Evolutionary conservation across 208 protist genomes (phyloP).

Genomic region (Crithidia thermophila): DNA sequence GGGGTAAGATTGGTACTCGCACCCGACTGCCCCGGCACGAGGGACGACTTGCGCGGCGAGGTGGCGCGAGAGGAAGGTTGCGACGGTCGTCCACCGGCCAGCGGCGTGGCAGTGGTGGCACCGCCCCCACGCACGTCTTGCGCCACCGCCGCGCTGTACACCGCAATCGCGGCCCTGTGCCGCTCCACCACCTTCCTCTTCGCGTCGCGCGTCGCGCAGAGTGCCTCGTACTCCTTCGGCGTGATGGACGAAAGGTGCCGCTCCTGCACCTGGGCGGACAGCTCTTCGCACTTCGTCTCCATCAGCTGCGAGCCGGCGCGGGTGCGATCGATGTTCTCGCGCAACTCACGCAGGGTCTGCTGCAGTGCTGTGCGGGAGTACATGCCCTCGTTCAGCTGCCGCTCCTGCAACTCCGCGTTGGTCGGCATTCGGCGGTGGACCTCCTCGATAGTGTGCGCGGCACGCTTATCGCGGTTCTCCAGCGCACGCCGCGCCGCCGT

Average conservation of each 20-base stretch:
- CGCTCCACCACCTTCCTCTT: conserved; percentile 36
- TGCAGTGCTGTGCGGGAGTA: conserved; percentile 62
- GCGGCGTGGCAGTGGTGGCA: not conserved
- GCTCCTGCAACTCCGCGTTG: conserved; percentile 39
- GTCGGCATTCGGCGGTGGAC: conserved; percentile 43
- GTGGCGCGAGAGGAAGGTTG: conserved; percentile 6
- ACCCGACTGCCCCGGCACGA: not conserved
- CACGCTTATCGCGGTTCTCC: conserved; percentile 58
- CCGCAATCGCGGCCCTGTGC: conserved; percentile 39
- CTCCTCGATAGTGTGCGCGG: conserved; percentile 65
- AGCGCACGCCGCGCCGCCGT: conserved; percentile 45
- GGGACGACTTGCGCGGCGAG: conserved; percentile 1
- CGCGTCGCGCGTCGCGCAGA: conserved; percentile 31
- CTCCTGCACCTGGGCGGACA: conserved; percentile 42
- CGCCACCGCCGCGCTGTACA: conserved; percentile 50
- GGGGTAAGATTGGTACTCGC: not conserved
- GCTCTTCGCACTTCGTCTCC: conserved; percentile 36
- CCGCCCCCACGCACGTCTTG: conserved; percentile 1
- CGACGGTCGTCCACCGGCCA: not conserved
- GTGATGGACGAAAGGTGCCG: conserved; percentile 38
- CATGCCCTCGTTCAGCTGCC: conserved; percentile 69
- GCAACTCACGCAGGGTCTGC: conserved; percentile 41
- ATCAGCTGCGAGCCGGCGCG: conserved; percentile 33
- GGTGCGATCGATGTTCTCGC: conserved; percentile 34
- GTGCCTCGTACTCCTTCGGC: conserved; percentile 55